Evolutionary conservation across 192 early-diverging fungal genomes (phyloP).

Genomic region (Backusella mclennaniae): DNA sequence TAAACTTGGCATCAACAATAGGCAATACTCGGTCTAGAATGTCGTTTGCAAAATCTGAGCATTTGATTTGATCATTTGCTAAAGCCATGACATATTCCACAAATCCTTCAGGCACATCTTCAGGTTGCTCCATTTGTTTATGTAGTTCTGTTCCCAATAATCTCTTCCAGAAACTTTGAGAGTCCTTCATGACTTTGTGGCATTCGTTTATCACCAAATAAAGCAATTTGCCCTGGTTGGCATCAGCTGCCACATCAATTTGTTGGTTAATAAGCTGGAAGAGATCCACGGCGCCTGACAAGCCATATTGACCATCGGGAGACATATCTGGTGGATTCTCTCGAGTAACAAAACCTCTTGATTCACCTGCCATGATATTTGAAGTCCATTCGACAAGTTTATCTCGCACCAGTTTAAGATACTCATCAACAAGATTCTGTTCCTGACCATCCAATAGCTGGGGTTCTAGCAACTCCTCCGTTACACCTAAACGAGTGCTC

Average conservation of each 20-base stretch:
- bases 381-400: slow-evolving; percentile 91
- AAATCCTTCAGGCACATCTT: slow-evolving; percentile 79
- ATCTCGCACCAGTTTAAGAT: slow-evolving; percentile 83
- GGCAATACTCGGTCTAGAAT: slow-evolving; percentile 59
- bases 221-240: slow-evolving; percentile 86
- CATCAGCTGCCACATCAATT: slow-evolving; percentile 81
- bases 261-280: slow-evolving; percentile 99
- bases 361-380: slow-evolving; percentile 87
- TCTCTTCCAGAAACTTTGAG: slow-evolving; percentile 80
- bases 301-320: slow-evolving; percentile 76
- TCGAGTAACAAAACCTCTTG: slow-evolving; percentile 73
- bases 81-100: slow-evolving; percentile 96
- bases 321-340: slow-evolving; percentile 72
- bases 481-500: slow-evolving; percentile 81
- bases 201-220: slow-evolving; percentile 85
- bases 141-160: slow-evolving; percentile 73
- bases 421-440: slow-evolving; percentile 84
- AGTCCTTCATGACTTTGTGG: slow-evolving; percentile 76
- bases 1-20: slow-evolving; percentile 57
- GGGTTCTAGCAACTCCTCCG: slow-evolving; percentile 89
- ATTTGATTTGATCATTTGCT: slow-evolving; percentile 92
- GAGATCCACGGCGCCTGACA: slow-evolving; percentile 81
- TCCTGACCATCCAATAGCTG: slow-evolving; percentile 91
- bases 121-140: slow-evolving; percentile 75
- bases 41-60: slow-evolving; percentile 87